Conservation (phyloP, 306 rosid species). For the Ziziphus jujuba region DNA sequence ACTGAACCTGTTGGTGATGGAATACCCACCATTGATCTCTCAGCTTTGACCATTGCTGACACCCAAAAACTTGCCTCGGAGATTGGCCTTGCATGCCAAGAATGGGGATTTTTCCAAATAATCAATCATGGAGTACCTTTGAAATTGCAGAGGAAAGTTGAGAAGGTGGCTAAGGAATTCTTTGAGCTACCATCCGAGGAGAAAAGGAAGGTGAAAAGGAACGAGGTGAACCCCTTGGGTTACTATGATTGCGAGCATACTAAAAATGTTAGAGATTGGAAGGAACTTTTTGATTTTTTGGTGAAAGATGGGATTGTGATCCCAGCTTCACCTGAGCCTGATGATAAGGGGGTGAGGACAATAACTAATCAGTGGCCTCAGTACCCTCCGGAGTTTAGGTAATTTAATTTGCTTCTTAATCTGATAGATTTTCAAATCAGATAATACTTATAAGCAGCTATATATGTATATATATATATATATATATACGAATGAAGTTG, state of each 20-base stretch:
- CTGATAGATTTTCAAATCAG: background rate
- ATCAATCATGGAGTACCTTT: conserved; percentile 65
- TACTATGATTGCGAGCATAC: conserved; percentile 74
- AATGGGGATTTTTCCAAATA: conserved; percentile 88
- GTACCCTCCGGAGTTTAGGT: conserved; percentile 62
- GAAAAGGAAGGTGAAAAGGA: conserved; percentile 64
- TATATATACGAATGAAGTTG: background rate
- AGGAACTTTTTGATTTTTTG: conserved; percentile 78
- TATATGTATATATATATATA: background rate
- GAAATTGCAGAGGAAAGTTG: conserved; percentile 34
- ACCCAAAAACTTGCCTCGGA: conserved; percentile 26
- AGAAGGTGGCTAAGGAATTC: conserved; percentile 44
- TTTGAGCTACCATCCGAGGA: conserved; percentile 39
- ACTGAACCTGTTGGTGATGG: conserved; percentile 22
- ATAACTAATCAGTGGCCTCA: conserved; percentile 77
- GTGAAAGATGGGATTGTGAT: conserved; percentile 49
- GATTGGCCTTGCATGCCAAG: conserved; percentile 62
- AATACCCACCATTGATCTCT: conserved; percentile 61
- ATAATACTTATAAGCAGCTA: background rate
- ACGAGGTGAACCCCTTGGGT: conserved; percentile 52
- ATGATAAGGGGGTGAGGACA: conserved; percentile 38
- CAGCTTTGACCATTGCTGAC: conserved; percentile 21
- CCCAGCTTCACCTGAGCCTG: conserved; percentile 47
- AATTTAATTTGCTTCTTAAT: background rate
- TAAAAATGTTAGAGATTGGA: conserved; percentile 86